Evolutionary conservation across 192 early-diverging fungal genomes (phyloP).

Genomic region (Coemansia sp.): DNA sequence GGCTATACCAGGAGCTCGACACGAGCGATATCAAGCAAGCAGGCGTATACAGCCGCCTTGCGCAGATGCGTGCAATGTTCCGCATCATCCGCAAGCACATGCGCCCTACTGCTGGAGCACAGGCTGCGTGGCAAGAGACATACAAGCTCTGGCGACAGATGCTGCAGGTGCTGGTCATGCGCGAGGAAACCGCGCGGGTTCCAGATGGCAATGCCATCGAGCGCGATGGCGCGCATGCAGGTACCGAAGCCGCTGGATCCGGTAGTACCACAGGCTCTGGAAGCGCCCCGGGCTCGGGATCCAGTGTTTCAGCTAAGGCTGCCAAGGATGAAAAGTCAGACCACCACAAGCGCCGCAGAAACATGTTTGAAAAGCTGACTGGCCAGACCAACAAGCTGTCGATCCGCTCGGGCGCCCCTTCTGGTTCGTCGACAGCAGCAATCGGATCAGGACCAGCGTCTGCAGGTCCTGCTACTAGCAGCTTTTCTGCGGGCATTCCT

Average conservation of each 20-base stretch:
- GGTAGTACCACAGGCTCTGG: not conserved
- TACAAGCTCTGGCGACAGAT: conserved; percentile 58
- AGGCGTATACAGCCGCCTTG: conserved; percentile 46
- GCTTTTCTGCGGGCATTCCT: not conserved
- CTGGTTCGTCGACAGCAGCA: not conserved
- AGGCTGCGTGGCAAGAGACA: conserved; percentile 55
- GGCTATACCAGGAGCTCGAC: conserved; percentile 82
- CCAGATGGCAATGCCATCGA: conserved; percentile 25
- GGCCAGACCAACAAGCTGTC: conserved; percentile 35
- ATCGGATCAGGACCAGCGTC: not conserved
- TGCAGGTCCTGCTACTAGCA: not conserved
- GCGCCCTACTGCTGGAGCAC: conserved; percentile 48
- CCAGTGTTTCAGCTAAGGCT: conserved; percentile 1
- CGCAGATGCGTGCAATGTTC: conserved; percentile 54
- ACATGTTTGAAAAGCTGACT: conserved; percentile 53
- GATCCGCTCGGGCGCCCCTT: conserved; percentile 8
- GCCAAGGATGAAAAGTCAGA: conserved; percentile 38
- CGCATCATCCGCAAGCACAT: conserved; percentile 54
- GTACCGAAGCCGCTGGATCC: not conserved
- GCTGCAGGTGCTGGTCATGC: conserved; percentile 53
- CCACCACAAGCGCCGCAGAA: conserved; percentile 33
- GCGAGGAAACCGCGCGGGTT: conserved; percentile 45
- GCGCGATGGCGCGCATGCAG: conserved; percentile 20
- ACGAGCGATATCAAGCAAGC: conserved; percentile 76
- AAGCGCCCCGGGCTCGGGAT: not conserved